Evolutionary conservation across 169 alveolate species (phyloP), one percentile per base, ranked within the genome.

Genomic region (Cryptosporidium tyzzeri): DNA sequence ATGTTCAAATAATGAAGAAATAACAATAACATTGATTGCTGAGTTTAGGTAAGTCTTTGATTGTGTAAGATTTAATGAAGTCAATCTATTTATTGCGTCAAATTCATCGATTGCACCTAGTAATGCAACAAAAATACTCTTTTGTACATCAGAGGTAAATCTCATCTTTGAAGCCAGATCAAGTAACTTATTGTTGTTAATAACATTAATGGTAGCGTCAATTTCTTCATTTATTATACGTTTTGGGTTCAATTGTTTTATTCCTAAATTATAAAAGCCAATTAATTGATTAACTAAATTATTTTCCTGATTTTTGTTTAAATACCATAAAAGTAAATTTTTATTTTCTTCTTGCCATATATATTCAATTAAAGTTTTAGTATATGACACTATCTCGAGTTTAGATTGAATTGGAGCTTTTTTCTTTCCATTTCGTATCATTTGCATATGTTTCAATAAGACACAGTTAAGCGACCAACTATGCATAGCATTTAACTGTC

Each of bases 61-160:
- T 4, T 80, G 58, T 0, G n/a, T 44, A 35, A 62, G 29, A 35
- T 65, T 80, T 65, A 80, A 48, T 23, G 75, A 62, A 31, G 89
- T 62, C 33, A 80, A 26, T 45, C 89, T 59, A 31, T 41, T 48
- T 26, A 80, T 65, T 18, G 89, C 89, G 62, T 80, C 89, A 29
- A 21, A 44, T 23, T 41, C 75, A 44, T 80, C 89, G 3, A 12
- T 31, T 1, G 89, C 74, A 2, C 89, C 89, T 26, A 80, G 41
- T 29, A 80, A 41, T 45, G 89, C 89, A 41, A 80, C 21, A 80
- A 80, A 80, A 48, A 80, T 48, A 80, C 89, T 80, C 39, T 39
- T 80, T 45, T 80, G 89, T n/a, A 80, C 65, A 80, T 80, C 75
- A 8, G 89, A 80, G 31, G 51, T 80, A 12, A 80, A 50, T 26